Evolutionary conservation across 164 flowering plant species (phyloP).

Genomic region (Taxillus chinensis): DNA sequence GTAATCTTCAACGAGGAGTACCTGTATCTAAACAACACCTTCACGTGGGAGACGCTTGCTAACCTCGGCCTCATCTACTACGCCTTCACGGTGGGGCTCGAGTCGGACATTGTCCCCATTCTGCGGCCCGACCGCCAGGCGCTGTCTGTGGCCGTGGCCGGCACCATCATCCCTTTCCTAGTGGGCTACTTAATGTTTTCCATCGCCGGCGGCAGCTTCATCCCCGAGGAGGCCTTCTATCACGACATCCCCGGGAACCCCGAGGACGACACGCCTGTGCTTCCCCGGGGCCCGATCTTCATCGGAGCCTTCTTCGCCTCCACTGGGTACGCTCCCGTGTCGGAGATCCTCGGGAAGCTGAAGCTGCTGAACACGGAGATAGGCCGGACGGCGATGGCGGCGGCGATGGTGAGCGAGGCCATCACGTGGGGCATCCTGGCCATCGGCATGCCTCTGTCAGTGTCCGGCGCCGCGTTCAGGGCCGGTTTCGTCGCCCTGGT

Average conservation of each 20-base stretch:
- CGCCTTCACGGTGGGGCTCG: constrained; percentile 23
- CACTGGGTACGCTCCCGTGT: constrained; percentile 17
- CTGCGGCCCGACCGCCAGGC: constrained; percentile 13
- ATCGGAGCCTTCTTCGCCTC: constrained; percentile 17
- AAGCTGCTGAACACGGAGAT: constrained; percentile 20
- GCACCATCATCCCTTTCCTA: constrained; percentile 18
- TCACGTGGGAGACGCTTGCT: constrained; percentile 25
- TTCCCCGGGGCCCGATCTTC: constrained; percentile 2
- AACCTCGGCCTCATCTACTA: constrained; percentile 25
- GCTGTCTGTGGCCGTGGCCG: constrained; percentile 8
- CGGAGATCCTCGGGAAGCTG: constrained; percentile 17
- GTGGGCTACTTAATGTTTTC: constrained; percentile 11
- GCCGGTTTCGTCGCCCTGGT: constrained; percentile 2
- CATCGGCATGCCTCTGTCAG: constrained; percentile 14
- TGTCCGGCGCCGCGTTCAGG: constrained; percentile 7
- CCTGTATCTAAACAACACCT: constrained; percentile 16
- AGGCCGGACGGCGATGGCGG: constrained; percentile 16
- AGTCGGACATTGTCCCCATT: constrained; percentile 19
- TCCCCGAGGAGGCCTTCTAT: not conserved
- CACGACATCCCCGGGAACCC: not conserved
- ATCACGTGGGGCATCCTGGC: constrained; percentile 17
- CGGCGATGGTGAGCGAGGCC: constrained; percentile 19
- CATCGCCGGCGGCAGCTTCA: constrained; percentile 16
- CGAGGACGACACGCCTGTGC: too few relatives aligned
- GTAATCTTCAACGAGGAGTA: constrained; percentile 4